These are phyloP conservation scores for Irineochytrium annulatum DNA, from an alignment of 192 early-diverging fungal genomes.

Conservation along the genomic window DNA sequence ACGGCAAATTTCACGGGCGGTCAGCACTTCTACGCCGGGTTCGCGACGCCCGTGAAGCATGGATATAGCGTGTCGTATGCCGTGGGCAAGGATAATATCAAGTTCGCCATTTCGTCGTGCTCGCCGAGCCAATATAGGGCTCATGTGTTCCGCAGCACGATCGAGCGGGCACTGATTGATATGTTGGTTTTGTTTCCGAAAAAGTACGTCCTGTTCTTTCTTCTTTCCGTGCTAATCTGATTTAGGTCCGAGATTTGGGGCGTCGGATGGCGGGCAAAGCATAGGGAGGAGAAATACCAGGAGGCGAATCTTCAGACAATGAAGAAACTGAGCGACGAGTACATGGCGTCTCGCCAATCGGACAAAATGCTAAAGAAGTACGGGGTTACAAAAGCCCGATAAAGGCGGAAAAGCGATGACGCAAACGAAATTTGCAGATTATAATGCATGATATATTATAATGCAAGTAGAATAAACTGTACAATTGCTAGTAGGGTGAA, in stretches of 20 bases:
- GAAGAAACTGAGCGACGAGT: constrained; percentile 40
- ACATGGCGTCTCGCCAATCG: constrained; percentile 18
- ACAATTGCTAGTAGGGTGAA: too few relatives aligned
- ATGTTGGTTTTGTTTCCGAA: constrained; percentile 62
- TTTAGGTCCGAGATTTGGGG: constrained; percentile 48
- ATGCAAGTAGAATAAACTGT: too few relatives aligned
- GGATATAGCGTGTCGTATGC: constrained; percentile 55
- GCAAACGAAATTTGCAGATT: background rate
- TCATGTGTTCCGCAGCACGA: constrained; percentile 41
- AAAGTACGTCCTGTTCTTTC: constrained; percentile 15
- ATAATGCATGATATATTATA: too few relatives aligned
- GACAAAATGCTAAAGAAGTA: constrained; percentile 14
- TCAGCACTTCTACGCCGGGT: constrained; percentile 54
- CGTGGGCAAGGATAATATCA: constrained; percentile 53
- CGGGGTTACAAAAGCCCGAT: background rate
- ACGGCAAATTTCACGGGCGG: background rate
- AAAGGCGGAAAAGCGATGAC: background rate
- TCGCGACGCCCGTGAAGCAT: constrained; percentile 43
- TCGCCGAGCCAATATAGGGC: constrained; percentile 31
- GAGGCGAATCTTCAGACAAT: constrained; percentile 34
- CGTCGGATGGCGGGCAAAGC: constrained; percentile 36
- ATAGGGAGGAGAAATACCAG: constrained; percentile 34
- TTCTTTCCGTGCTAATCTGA: constrained; percentile 7
- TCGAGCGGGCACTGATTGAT: constrained; percentile 62
- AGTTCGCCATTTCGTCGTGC: constrained; percentile 51